Conservation (phyloP, 306 rosid genomes). For the Dryas octopetala region DNA sequence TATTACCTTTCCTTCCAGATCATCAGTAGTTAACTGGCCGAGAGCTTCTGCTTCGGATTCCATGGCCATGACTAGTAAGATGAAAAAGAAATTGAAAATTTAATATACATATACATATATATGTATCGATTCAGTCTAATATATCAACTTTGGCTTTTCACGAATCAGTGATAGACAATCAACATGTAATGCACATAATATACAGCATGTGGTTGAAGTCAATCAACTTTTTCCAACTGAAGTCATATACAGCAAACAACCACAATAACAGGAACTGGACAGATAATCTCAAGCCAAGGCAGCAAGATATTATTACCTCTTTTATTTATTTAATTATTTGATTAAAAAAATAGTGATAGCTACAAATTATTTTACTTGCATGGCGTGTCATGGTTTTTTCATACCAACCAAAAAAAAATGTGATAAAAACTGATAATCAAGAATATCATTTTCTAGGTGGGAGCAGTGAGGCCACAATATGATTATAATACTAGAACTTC, state of each 20-base stretch:
- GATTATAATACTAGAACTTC: not conserved
- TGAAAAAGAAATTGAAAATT: slow-evolving; percentile 22
- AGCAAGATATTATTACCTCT: not conserved
- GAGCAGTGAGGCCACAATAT: not conserved
- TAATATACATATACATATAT: not conserved
- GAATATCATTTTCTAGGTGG: not conserved
- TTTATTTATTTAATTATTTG: not conserved
- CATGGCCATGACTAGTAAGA: slow-evolving; percentile 76
- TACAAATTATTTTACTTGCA: not conserved
- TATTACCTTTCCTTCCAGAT: slow-evolving; percentile 86
- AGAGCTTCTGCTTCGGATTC: slow-evolving; percentile 98
- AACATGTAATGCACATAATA: not conserved
- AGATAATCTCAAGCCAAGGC: not conserved
- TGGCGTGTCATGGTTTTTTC: too few species aligned
- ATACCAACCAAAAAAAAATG: too few species aligned
- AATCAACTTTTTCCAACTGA: not conserved
- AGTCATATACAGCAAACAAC: not conserved
- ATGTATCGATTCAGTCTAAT: not conserved
- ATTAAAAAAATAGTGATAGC: not conserved
- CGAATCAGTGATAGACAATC: not conserved
- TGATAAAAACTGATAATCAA: too few species aligned
- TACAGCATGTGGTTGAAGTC: not conserved
- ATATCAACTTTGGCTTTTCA: not conserved
- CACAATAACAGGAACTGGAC: not conserved
- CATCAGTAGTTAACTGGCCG: slow-evolving; percentile 86